Base-by-base conservation (phyloP, 1,139 yeast genomes). In the Trichomonascaceae sp. region DNA sequence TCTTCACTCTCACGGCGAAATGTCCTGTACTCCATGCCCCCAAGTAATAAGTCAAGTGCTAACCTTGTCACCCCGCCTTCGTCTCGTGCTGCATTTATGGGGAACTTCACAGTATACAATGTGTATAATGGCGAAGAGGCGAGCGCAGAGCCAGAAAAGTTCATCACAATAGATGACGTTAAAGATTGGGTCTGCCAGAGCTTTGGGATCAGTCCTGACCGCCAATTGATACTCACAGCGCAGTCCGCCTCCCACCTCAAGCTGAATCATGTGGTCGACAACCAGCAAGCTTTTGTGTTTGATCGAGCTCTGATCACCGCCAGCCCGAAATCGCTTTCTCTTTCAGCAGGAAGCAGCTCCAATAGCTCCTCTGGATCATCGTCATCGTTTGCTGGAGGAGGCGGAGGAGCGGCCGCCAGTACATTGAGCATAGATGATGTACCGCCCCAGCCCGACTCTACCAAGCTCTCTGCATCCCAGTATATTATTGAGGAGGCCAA, bases 1-100 rank as follows among this genome's bases (percentile, higher is more conserved):
- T 50, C 56, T 28, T 52, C 56, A 27, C 47, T 42, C n/a, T 44
- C 45, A 3, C 45, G 40, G 20, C 56, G 48, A 33, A 56, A 51
- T 29, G 50, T 50, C 15, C 53, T 43, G 37, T 54, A 54, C 2
- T 39, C 32, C 16, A 54, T 45, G 5, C 14, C 6, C 23, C 23
- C 11, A 20, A 8, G 6, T 20, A 20, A 8, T 20, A 20, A 20
- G 6, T 20, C 6, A 20, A 8, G 6, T 6, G 11, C 23, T 20
- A 11, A 20, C 11, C 23, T 8, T 11, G 11, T 11, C 23, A 20
- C 23, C 23, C 9, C 23, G 6, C 23, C 23, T 11, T 20, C 11
- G 6, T 20, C 23, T 20, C 23, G 9, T 11, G 11, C 23, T 20
- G 11, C 23, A 20, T 11, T 20, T 11, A 20, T 20, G 23, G 23